A percentile compares a stretch with the other conserved stretches of the same genome.
Conservation (phyloP, 139 green algal genomes). For the Chlamydomonas asymmetrica region DNA sequence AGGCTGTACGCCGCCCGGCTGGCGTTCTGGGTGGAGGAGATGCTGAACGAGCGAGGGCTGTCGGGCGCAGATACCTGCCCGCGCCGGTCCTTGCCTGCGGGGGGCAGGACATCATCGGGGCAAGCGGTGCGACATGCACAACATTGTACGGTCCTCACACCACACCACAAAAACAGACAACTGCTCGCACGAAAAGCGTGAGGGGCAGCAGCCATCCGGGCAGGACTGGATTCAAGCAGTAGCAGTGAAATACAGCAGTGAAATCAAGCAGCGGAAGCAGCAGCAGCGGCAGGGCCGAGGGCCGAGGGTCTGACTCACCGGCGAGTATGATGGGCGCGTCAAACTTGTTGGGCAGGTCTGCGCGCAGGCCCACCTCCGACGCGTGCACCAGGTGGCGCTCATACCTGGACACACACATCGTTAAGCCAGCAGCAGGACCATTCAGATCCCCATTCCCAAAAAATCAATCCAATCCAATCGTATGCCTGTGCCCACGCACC, state of each 20-base stretch:
- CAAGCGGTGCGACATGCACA: too few species aligned
- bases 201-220: background rate
- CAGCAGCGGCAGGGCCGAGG: too few species aligned
- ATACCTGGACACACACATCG: too few species aligned
- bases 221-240: too few species aligned
- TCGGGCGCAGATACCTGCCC: background rate
- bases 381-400: conserved; percentile 69
- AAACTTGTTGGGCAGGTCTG: conserved; percentile 62
- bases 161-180: background rate
- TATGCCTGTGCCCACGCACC: too few species aligned
- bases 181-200: background rate
- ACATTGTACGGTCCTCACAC: background rate
- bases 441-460: too few species aligned
- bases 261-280: too few species aligned
- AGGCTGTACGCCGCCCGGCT: conserved; percentile 41
- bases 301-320: too few species aligned
- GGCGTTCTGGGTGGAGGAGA: background rate
- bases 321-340: conserved; percentile 60
- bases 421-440: too few species aligned
- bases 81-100: conserved; percentile 27
- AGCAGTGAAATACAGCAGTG: too few species aligned
- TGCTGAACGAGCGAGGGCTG: conserved; percentile 16
- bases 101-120: too few species aligned
- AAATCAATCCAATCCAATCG: too few species aligned
- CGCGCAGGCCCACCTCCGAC: conserved; percentile 55